phyloP scores from a whole-genome alignment of 768 basidiomycete genomes.

The Podaxis sp. region DNA sequence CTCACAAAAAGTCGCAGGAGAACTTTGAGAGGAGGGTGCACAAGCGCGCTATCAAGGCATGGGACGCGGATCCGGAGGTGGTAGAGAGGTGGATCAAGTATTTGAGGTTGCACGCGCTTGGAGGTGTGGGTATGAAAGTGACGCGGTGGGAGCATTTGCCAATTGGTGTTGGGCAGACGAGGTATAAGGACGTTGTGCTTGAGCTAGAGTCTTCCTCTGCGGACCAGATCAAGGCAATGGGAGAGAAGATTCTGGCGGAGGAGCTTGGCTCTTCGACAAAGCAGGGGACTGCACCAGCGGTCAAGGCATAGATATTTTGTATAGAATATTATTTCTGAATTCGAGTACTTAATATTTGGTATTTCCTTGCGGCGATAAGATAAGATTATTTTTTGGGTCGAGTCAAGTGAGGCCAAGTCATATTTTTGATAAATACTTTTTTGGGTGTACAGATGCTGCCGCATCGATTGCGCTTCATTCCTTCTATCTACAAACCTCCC shows the following conservation, averaged over 20 bases:
- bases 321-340: constrained; percentile 5
- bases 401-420: constrained; percentile 2
- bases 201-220: neutral
- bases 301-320: neutral
- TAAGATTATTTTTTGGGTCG: constrained; percentile 5
- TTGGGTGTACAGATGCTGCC: constrained; percentile 6
- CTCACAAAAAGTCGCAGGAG: constrained; percentile 92
- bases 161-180: constrained; percentile 41
- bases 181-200: constrained; percentile 6
- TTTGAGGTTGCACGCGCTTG: constrained; percentile 69
- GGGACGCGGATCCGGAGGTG: constrained; percentile 79
- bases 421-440: constrained; percentile 5
- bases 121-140: constrained; percentile 86
- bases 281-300: no score
- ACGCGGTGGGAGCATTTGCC: constrained; percentile 73
- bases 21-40: constrained; percentile 89
- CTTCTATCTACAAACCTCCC: neutral
- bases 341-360: neutral
- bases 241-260: constrained; percentile 31
- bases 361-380: neutral
- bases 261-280: constrained; percentile 19
- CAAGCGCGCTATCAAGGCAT: constrained; percentile 86
- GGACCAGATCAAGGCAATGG: constrained; percentile 19
- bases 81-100: constrained; percentile 82
- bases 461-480: constrained; percentile 14